phyloP scores from a whole-genome alignment of 2,329 filamentous ascomycete genomes.

The Alternaria brassicae region DNA sequence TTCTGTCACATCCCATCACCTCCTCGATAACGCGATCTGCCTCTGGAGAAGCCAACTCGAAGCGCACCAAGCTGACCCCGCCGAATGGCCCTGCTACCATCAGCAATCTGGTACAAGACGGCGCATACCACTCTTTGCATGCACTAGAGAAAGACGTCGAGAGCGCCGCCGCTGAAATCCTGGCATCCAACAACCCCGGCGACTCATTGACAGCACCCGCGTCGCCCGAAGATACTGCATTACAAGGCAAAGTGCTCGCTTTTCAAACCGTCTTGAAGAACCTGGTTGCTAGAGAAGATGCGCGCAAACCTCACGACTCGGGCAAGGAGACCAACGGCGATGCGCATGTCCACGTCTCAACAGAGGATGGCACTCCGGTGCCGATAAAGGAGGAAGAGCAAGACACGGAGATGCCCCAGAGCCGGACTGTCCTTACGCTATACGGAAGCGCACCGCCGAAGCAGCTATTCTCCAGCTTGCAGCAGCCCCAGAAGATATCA shows the following conservation, averaged over 20 bases:
- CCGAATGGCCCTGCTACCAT: conserved; percentile 45
- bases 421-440: conserved; percentile 73
- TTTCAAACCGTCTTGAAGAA: conserved; percentile 44
- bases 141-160: conserved; percentile 55
- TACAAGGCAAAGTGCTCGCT: conserved; percentile 43
- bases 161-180: conserved; percentile 49
- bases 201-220: conserved; percentile 32
- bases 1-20: conserved; percentile 51
- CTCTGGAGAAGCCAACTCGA: conserved; percentile 53
- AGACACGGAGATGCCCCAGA: conserved; percentile 40
- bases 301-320: conserved; percentile 22
- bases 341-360: conserved; percentile 12
- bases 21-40: conserved; percentile 37
- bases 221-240: conserved; percentile 45
- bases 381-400: conserved; percentile 33
- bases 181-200: conserved; percentile 41
- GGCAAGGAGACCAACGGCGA: conserved; percentile 14
- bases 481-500: conserved; percentile 57
- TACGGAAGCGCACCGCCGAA: conserved; percentile 75
- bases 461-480: conserved; percentile 87
- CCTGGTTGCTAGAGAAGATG: conserved; percentile 41
- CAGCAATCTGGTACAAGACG: conserved; percentile 46
- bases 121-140: conserved; percentile 52
- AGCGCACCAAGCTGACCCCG: conserved; percentile 55
- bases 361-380: conserved; percentile 21